These are phyloP conservation scores for Ceratocystis huliohia DNA, from an alignment of 2,329 filamentous ascomycete genomes.

Conservation along the genomic window DNA sequence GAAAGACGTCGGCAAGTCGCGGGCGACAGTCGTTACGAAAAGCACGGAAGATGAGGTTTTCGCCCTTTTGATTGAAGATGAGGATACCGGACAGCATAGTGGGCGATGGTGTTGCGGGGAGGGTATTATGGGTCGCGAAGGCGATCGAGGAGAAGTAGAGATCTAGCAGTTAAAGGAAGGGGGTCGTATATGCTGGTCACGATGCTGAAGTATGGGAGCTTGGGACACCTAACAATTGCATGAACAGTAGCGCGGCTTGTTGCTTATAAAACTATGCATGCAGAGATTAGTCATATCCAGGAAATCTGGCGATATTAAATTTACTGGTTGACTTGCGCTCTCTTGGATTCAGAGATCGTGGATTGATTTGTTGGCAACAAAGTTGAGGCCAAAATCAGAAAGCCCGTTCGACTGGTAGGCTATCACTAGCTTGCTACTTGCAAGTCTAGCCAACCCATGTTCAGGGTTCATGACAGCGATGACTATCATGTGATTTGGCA, in stretches of 20 bases:
- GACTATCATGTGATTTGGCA: background rate
- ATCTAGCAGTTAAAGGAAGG: background rate
- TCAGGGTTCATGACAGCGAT: background rate
- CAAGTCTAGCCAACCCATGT: background rate
- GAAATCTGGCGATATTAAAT: background rate
- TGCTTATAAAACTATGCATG: background rate
- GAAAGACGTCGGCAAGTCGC: conserved; percentile 94
- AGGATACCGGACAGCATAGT: conserved; percentile 90
- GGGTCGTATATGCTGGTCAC: background rate
- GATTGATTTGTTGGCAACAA: background rate
- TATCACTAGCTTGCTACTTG: background rate
- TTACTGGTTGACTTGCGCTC: background rate
- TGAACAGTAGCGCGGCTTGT: conserved; percentile 1
- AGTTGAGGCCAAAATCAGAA: background rate
- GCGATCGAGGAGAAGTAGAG: background rate
- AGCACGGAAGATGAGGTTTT: conserved; percentile 98
- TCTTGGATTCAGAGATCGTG: background rate
- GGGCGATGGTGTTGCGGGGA: background rate
- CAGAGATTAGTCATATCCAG: background rate
- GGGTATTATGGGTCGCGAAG: background rate
- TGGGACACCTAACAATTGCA: background rate
- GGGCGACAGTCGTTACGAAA: conserved; percentile 98
- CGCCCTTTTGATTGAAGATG: conserved; percentile 98
- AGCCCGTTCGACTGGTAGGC: background rate
- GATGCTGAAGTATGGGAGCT: conserved; percentile 1